Evolutionary conservation across 1,284 basidiomycete species (phyloP), one percentile per base, ranked within the genome.

Genomic region (Exobasidium rhododendri): DNA sequence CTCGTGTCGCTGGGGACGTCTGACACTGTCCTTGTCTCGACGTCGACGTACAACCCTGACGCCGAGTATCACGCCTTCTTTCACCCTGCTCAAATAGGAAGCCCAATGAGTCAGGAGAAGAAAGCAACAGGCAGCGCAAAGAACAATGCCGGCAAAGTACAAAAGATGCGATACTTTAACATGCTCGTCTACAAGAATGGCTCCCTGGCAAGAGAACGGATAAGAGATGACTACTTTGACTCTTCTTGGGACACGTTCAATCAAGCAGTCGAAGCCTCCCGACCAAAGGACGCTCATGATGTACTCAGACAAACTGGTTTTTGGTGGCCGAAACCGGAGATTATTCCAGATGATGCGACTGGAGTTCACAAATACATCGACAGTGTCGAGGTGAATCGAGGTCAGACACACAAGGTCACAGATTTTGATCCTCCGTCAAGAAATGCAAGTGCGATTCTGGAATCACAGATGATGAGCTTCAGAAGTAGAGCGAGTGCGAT

Each of bases 1-100:
- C 83, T 94, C 44, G 85, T 94, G 31, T 92, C 90, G 10, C 84
- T 94, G n/a, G 92, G 92, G 31, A 96, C 92, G 5, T 92, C 90
- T 0, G 92, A 92, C 13, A 94, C 92, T 0, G 86, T 92, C 67
- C 84, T 94, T 22, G 84, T 94, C 53, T 89, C 89, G 2, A 74
- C 75, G 28, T 59, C 65, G 35, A 58, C 68, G 31, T 83, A 83
- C 64, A 73, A 77, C 35, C 83, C 83, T 10, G 71, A 81, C 62
- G 74, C 78, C 1, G 82, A 83, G 59, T 83, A 80, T 66, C 83
- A 84, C 68, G 80, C 81, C 14, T 83, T 84, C 65, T 80, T 81
- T 68, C 82, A 83, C 64, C 83, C 83, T 0, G 83, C 82, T 2
- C 63, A 58, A 29, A 26, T 51, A 11, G 58, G 14, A 4, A 17